phyloP scores from a whole-genome alignment of 108 stramenopile species.

The Cyclotella choctawhatcheeana region DNA sequence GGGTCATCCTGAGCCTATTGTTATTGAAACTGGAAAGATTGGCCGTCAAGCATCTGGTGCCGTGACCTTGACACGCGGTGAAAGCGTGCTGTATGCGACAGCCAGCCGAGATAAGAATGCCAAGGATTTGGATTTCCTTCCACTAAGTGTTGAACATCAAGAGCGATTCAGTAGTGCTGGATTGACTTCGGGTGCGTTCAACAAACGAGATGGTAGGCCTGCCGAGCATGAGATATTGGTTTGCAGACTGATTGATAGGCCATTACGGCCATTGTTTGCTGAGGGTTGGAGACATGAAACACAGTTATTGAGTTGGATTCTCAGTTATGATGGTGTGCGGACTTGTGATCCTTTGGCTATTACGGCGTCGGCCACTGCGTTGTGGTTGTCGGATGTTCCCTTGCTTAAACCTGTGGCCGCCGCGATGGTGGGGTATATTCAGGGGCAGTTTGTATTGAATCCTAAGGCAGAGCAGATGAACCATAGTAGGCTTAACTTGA shows the following conservation, averaged over 20 bases:
- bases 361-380: conserved; percentile 68
- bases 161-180: conserved; percentile 91
- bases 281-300: conserved; percentile 94
- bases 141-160: conserved; percentile 93
- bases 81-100: conserved; percentile 78
- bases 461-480: conserved; percentile 79
- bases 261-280: conserved; percentile 89
- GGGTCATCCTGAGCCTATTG: conserved; percentile 65
- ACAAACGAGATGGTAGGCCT: conserved; percentile 90
- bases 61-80: conserved; percentile 77
- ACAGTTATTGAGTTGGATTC: conserved; percentile 92
- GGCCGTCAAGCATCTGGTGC: conserved; percentile 86
- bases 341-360: conserved; percentile 81
- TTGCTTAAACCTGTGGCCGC: conserved; percentile 77
- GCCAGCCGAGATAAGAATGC: conserved; percentile 66
- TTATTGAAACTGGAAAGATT: conserved; percentile 83
- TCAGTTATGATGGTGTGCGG: conserved; percentile 83
- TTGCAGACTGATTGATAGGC: conserved; percentile 94
- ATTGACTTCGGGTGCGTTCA: conserved; percentile 72
- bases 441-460: conserved; percentile 67
- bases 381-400: conserved; percentile 81
- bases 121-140: conserved; percentile 85
- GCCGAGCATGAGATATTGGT: conserved; percentile 92
- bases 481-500: conserved; percentile 65
- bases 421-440: conserved; percentile 79